These are phyloP conservation scores for Sporothrix sp. DNA, from an alignment of 2,329 filamentous ascomycete genomes.

Conservation along the genomic window DNA sequence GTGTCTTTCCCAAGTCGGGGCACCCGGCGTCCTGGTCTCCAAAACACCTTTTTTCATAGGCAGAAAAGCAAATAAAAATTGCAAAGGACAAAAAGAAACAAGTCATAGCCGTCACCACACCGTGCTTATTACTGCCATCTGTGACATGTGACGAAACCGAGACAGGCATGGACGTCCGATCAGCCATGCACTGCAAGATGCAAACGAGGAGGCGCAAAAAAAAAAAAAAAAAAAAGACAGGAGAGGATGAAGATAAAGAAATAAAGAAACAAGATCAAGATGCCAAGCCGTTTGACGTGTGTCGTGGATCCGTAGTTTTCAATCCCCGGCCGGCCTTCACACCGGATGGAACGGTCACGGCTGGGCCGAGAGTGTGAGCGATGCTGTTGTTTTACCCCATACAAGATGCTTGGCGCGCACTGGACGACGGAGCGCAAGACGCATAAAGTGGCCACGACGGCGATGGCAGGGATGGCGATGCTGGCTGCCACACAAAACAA, in stretches of 20 bases:
- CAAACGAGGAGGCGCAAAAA: background rate
- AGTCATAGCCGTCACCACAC: slow-evolving; percentile 7
- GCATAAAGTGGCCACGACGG: background rate
- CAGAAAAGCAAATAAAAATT: slow-evolving; percentile 14
- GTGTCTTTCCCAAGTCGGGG: background rate
- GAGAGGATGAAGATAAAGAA: background rate
- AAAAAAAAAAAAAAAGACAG: background rate
- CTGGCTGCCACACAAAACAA: too few species aligned
- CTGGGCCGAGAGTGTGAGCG: background rate
- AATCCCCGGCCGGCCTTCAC: slow-evolving; percentile 1
- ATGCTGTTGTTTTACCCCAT: background rate
- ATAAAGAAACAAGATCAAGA: background rate
- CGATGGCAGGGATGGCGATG: background rate
- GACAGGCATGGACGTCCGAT: background rate
- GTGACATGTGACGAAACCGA: background rate
- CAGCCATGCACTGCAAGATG: background rate
- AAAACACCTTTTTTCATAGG: slow-evolving; percentile 7
- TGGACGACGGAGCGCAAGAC: too few species aligned
- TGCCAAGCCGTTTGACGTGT: slow-evolving; percentile 1
- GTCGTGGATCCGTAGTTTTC: slow-evolving; percentile 1
- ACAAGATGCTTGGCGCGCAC: too few species aligned
- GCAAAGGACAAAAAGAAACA: slow-evolving; percentile 12
- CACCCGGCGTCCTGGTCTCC: slow-evolving; percentile 14
- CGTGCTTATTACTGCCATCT: background rate
- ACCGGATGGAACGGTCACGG: background rate